phyloP scores from a whole-genome alignment of 495 filamentous ascomycete species.

The Amorphotheca resinae region DNA sequence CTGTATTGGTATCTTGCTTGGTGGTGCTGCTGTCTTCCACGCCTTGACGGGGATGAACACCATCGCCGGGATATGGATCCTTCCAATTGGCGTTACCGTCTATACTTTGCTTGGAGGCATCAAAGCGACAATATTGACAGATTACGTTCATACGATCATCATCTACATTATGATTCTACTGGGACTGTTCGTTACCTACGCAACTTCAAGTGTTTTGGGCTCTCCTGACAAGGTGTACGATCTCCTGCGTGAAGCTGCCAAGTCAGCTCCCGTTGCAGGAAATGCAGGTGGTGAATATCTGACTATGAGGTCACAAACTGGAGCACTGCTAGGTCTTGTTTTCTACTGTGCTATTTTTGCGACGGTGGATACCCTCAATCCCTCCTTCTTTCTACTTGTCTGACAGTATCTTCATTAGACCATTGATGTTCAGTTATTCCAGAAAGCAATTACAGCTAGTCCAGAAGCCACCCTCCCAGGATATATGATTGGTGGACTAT shows the following conservation, averaged over 20 bases:
- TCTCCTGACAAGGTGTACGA: slow-evolving; percentile 80
- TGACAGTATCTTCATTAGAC: slow-evolving; percentile 30
- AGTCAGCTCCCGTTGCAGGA: slow-evolving; percentile 66
- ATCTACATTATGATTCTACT: slow-evolving; percentile 81
- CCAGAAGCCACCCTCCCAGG: slow-evolving; percentile 84
- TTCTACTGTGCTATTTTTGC: slow-evolving; percentile 64
- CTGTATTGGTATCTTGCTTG: slow-evolving; percentile 76
- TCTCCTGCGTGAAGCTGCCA: slow-evolving; percentile 55
- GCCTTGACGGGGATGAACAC: slow-evolving; percentile 63
- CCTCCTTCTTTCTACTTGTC: background rate
- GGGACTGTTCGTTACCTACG: slow-evolving; percentile 79
- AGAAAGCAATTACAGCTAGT: slow-evolving; percentile 88
- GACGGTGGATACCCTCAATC: background rate
- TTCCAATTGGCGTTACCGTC: slow-evolving; percentile 72
- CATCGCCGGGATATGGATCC: slow-evolving; percentile 78
- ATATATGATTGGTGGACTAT: slow-evolving; percentile 68
- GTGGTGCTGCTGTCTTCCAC: slow-evolving; percentile 76
- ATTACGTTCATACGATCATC: slow-evolving; percentile 65
- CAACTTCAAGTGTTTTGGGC: slow-evolving; percentile 61
- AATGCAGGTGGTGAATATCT: slow-evolving; percentile 81
- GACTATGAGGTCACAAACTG: slow-evolving; percentile 79
- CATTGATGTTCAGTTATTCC: too few species aligned
- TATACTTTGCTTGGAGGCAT: slow-evolving; percentile 73
- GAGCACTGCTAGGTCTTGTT: slow-evolving; percentile 89
- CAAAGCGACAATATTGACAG: slow-evolving; percentile 34